Evolutionary conservation across 768 basidiomycete species (phyloP), one percentile per base, ranked within the genome.

Genomic region (Trametes villosa): DNA sequence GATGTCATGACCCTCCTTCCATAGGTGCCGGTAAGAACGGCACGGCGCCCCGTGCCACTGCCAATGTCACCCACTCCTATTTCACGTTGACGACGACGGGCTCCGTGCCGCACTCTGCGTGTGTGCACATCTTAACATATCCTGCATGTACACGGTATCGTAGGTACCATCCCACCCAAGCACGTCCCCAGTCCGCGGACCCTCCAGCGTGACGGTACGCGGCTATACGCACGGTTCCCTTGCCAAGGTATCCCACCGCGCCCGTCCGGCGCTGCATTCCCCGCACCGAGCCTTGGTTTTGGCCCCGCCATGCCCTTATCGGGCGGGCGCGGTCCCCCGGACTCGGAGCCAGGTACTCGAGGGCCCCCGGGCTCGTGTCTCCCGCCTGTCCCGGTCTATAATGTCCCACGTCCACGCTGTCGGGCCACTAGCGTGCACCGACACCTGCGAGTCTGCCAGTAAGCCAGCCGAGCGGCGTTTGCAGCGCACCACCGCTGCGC

Each of bases 381-480:
- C 50, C 15, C 18, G 29, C 22, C 20, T 15, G 44, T 26, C 44
- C 44, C 44, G 24, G 13, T 9, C 13, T 22, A 9, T 9, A 7
- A 22, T 22, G 24, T 45, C 44, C 44, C 44, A 44, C 20, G 42
- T 53, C 30, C 51, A 48, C 8, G 17, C 36, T 7, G 30, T 42
- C 26, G 41, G 49, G 65, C 66, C 80, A 51, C 82, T 74, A 48
- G 5, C 46, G 20, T 29, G 46, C 79, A 55, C 87, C 81, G 36
- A 81, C 86, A 36, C 89, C 88, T 7, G 88, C 82, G 57, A 93
- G 72, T 71, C 84, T 91, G 42, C 83, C 86, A 22, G 92, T 87
- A 51, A 94, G 71, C 92, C 92, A 94, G 8, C 86, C 88, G 2
- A 94, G 75, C 9, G 91, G 91, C 38, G 88, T 86, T 67, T 86